phyloP scores from a whole-genome alignment of 2,329 filamentous ascomycete species.

The Hypoxylon sp. region DNA sequence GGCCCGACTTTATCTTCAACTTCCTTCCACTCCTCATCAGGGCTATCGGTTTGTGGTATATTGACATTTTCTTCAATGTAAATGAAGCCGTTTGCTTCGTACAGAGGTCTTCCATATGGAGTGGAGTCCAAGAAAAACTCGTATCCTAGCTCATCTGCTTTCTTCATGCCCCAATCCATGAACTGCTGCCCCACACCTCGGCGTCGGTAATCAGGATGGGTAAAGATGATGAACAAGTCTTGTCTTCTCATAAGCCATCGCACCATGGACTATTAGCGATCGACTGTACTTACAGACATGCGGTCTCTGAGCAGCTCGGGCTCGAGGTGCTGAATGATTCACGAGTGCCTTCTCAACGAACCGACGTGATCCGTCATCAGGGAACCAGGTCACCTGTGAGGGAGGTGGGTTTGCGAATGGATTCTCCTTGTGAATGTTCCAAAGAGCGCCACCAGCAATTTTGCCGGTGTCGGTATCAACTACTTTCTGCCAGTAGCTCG shows the following conservation, averaged over 20 bases:
- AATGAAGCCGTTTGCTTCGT: slow-evolving; percentile 45
- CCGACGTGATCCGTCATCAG: slow-evolving; percentile 48
- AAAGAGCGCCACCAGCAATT: slow-evolving; percentile 51
- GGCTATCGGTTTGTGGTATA: slow-evolving; percentile 40
- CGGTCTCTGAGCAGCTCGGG: slow-evolving; percentile 40
- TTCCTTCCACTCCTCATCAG: slow-evolving; percentile 48
- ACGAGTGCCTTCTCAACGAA: slow-evolving; percentile 45
- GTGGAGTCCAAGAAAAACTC: slow-evolving; percentile 50
- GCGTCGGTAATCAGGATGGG: slow-evolving; percentile 46
- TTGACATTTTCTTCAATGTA: slow-evolving; percentile 47
- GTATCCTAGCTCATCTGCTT: slow-evolving; percentile 47
- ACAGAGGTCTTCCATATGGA: slow-evolving; percentile 40
- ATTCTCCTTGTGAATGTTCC: slow-evolving; percentile 52
- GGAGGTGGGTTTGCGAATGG: slow-evolving; percentile 45
- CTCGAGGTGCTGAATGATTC: slow-evolving; percentile 29
- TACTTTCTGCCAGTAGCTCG: slow-evolving; percentile 53
- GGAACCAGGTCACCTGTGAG: slow-evolving; percentile 53
- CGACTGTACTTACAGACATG: slow-evolving; percentile 44
- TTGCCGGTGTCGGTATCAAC: slow-evolving; percentile 51
- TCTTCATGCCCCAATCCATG: slow-evolving; percentile 51
- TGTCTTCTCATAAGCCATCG: neutral
- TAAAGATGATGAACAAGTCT: slow-evolving; percentile 49
- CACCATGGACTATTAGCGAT: no score
- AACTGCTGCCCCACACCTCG: slow-evolving; percentile 45
- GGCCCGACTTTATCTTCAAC: slow-evolving; percentile 59